Base-by-base conservation (phyloP, 495 filamentous ascomycete genomes). In the Daldinia concentrica region DNA sequence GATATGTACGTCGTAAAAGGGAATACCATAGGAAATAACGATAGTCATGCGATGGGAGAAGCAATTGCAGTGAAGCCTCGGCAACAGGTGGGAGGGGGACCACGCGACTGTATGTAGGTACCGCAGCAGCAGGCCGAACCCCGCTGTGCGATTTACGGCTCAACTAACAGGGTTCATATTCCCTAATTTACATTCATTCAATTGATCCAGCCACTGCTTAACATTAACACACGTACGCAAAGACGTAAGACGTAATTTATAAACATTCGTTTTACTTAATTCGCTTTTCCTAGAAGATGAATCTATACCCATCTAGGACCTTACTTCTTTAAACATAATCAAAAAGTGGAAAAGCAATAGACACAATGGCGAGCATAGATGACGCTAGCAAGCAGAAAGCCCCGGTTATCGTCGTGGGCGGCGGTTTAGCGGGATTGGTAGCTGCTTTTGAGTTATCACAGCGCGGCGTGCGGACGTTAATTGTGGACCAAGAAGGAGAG, bases 341-440 rank as follows among this genome's bases (percentile, higher is more conserved):
- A 19, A n/a, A 22, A 26, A 52, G 24, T 6, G 3, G 9, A 6
- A 52, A 58, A 22, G 8, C 37, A 17, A 26, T 19, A 48, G n/a
- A 27, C 41, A 56, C 24, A 45, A 70, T 70, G 68, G 45, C 68
- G 36, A 58, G 17, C 36, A 41, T 39, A 27, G 58, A 68, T 24
- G 65, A 22, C 19, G n/a, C 48, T 8, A 24, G 41, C 11, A 48
- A 68, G 29, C 64, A 70, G 22, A 64, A 66, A 58, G 56, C 79
- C 58, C 81, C 82, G 50, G 83, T 86, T 56, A 82, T 86, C 62
- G 84, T 86, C 58, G 72, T 86, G 57, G 84, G 84, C 62, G 80
- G 76, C 41, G 84, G 84, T 63, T 80, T 86, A 11, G 83, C 84
- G 62, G 84, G 83, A 6, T 81, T 86, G 7, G 84, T 86, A 37